Conservation (phyloP, 345 rosid genomes). For the Eutrema yunnanense region DNA sequence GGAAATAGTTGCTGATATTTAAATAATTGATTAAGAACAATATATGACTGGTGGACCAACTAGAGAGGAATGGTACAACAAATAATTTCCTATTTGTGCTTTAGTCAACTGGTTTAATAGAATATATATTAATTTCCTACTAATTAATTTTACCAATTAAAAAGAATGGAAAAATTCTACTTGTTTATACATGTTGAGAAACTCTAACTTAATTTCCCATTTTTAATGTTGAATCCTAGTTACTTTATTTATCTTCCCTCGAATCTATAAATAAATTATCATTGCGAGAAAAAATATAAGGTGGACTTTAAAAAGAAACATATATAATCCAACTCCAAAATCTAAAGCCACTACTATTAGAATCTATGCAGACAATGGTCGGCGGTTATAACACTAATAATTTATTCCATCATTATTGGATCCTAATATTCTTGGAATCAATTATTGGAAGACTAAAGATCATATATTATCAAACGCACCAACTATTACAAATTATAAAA, state of each 20-base stretch:
- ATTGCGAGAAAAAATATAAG: neutral
- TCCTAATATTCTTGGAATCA: neutral
- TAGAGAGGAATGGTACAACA: too few species aligned
- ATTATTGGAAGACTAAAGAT: constrained; percentile 8
- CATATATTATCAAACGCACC: constrained; percentile 9
- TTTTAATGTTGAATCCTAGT: neutral
- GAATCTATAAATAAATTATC: neutral
- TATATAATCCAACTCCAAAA: neutral
- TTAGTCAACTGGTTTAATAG: too few species aligned
- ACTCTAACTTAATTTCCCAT: neutral
- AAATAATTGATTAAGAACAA: neutral
- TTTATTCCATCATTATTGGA: constrained; percentile 3
- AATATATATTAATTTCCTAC: neutral
- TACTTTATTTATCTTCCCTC: neutral
- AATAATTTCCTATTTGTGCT: too few species aligned
- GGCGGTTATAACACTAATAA: constrained; percentile 16
- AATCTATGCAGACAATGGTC: constrained; percentile 22
- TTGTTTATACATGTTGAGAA: neutral
- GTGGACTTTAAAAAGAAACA: neutral
- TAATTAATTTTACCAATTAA: neutral
- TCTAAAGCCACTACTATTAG: neutral
- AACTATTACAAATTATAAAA: neutral
- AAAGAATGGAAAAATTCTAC: neutral
- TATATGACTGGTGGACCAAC: too few species aligned
- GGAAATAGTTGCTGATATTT: neutral